These are phyloP conservation scores for Geranomyces variabilis DNA, from an alignment of 192 early-diverging fungal species.

Conservation along the genomic window DNA sequence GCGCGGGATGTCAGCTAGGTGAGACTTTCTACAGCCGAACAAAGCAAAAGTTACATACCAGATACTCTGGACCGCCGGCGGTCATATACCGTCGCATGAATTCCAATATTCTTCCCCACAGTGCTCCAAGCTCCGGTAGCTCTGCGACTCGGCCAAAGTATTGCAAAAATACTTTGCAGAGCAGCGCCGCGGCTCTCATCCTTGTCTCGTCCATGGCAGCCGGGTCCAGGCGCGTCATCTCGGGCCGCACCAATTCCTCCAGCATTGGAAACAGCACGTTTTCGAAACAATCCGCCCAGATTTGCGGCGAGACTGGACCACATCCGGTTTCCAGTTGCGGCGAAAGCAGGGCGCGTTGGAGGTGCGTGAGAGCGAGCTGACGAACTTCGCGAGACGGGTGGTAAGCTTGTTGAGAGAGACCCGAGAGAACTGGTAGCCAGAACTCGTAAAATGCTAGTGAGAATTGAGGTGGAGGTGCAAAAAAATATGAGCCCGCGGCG, in stretches of 20 bases:
- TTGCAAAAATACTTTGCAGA: conserved; percentile 79
- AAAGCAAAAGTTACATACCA: too few relatives aligned
- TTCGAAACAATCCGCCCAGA: conserved; percentile 74
- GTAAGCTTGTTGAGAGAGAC: conserved; percentile 72
- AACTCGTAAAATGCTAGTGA: conserved; percentile 64
- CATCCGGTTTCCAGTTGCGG: conserved; percentile 51
- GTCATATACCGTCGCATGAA: conserved; percentile 67
- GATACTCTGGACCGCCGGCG: conserved; percentile 46
- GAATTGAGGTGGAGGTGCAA: conserved; percentile 34
- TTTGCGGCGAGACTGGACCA: conserved; percentile 19
- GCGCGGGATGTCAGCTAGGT: neutral
- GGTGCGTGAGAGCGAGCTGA: conserved; percentile 74
- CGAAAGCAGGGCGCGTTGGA: conserved; percentile 78
- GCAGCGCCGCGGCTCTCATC: conserved; percentile 65
- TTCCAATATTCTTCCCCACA: conserved; percentile 72
- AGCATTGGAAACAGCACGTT: conserved; percentile 88
- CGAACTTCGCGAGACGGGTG: conserved; percentile 79
- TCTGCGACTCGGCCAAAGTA: conserved; percentile 60
- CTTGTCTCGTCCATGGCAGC: conserved; percentile 75
- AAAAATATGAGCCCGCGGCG: neutral
- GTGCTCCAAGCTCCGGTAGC: conserved; percentile 58
- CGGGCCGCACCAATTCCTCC: conserved; percentile 79
- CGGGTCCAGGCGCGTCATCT: conserved; percentile 62
- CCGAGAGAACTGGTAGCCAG: conserved; percentile 78
- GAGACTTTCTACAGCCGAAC: too few relatives aligned